A percentile compares a stretch with the other conserved stretches of the same genome.
Evolutionary conservation across 2,329 filamentous ascomycete species (phyloP).

Genomic region (Neobulgaria alba): DNA sequence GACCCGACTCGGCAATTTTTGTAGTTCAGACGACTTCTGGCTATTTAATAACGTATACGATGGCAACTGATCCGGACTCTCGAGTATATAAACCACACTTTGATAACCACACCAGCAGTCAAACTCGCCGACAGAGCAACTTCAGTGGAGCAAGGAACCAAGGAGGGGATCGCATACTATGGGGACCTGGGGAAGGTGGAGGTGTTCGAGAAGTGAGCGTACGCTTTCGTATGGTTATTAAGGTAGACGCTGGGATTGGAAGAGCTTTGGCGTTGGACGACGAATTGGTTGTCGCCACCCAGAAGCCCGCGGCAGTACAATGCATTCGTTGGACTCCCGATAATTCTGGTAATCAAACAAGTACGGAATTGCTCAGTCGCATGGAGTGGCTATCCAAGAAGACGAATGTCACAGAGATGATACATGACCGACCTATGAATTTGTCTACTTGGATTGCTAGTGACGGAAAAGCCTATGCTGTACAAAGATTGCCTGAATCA

Average conservation of each 20-base stretch:
- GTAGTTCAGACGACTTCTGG: slow-evolving; percentile 81
- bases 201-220: slow-evolving; percentile 82
- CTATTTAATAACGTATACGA: slow-evolving; percentile 88
- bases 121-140: slow-evolving; percentile 53
- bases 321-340: slow-evolving; percentile 94
- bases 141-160: slow-evolving; percentile 40
- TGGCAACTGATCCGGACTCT: slow-evolving; percentile 74
- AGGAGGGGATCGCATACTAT: slow-evolving; percentile 51
- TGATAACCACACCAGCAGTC: slow-evolving; percentile 54
- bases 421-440: slow-evolving; percentile 94
- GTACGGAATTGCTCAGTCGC: slow-evolving; percentile 78
- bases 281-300: slow-evolving; percentile 83
- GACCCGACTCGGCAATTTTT: slow-evolving; percentile 85
- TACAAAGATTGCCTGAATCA: slow-evolving; percentile 57
- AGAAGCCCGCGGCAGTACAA: slow-evolving; percentile 88
- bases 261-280: slow-evolving; percentile 84
- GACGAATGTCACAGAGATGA: slow-evolving; percentile 70
- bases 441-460: slow-evolving; percentile 85
- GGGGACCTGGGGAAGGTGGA: slow-evolving; percentile 72
- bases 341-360: slow-evolving; percentile 72
- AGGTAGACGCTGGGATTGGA: slow-evolving; percentile 90
- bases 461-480: slow-evolving; percentile 82
- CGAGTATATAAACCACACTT: slow-evolving; percentile 82
- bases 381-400: slow-evolving; percentile 83
- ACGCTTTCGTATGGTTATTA: slow-evolving; percentile 94